These are phyloP conservation scores for Xylaria flabelliformis DNA, from an alignment of 495 filamentous ascomycete species.

Conservation along the genomic window DNA sequence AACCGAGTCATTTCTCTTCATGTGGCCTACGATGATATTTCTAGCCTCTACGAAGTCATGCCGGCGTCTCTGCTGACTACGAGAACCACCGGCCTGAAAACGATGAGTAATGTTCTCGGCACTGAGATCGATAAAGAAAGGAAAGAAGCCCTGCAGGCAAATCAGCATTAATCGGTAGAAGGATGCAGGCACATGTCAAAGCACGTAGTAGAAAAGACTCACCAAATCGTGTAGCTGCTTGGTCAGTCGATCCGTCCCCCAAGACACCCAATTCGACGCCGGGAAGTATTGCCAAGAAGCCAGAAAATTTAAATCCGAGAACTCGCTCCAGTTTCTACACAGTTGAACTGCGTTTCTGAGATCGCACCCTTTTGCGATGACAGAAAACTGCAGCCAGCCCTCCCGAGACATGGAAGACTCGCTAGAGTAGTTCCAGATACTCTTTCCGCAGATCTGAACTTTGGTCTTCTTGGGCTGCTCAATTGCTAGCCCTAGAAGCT, in stretches of 20 bases:
- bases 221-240: conserved; percentile 51
- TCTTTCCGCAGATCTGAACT: conserved; percentile 57
- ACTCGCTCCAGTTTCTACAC: conserved; percentile 63
- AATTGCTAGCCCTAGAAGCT: conserved; percentile 14
- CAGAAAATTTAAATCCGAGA: conserved; percentile 57
- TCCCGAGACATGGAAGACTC: conserved; percentile 57
- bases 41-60: conserved; percentile 50
- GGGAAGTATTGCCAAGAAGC: conserved; percentile 59
- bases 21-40: conserved; percentile 58
- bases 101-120: conserved; percentile 41
- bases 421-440: conserved; percentile 62
- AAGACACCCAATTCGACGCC: conserved; percentile 52
- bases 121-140: conserved; percentile 47
- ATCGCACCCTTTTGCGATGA: conserved; percentile 58
- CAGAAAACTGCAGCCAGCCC: conserved; percentile 62
- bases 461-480: conserved; percentile 45
- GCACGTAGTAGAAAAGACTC: conserved; percentile 16
- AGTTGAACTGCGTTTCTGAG: conserved; percentile 55
- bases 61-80: conserved; percentile 41
- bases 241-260: conserved; percentile 46
- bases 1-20: conserved; percentile 56
- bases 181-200: not conserved
- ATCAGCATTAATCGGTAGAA: conserved; percentile 14
- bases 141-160: conserved; percentile 49
- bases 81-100: conserved; percentile 40